Base-by-base conservation (phyloP, 805 yeast species). In the Helenozyma rhizophorensis region DNA sequence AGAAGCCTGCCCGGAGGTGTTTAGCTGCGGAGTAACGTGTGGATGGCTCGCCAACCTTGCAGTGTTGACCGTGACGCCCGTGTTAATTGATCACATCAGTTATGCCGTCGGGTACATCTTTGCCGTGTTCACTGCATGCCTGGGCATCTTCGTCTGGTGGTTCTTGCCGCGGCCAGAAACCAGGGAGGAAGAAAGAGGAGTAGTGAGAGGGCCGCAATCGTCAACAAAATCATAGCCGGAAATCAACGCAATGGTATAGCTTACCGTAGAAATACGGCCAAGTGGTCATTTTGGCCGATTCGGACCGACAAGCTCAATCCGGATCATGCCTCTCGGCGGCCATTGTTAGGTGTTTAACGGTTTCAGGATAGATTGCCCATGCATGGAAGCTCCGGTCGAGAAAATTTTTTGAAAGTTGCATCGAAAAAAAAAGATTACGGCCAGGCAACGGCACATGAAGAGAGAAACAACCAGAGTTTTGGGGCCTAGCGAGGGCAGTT, bases 21-120 rank as follows among this genome's bases (percentile, higher is more conserved):
- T 54, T 24, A 40, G 52, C 21, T 10, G 37, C 15, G 43, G 56
- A 6, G 44, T 47, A 11, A 42, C 48, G 8, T 30, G 43, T 12
- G 51, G 45, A 21, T 56, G 58, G 58, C 27, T 42, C 11, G 33
- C 49, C 13, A 56, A 57, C 28, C 45, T 51, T 27, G 21, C 50
- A 12, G 44, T 56, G n/a, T 36, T 50, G 11, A 39, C 50, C 23
- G 25, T 45, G 8, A 46, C 54, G 9, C 60, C 61, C 7, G 16
- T 42, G n/a, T 28, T 53, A 35, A 45, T 49, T 9, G 33, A 35
- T 1, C 14, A n/a, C 5, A 23, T 50, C 22, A 54, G 54, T 2
- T 50, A 48, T 24, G 39, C 37, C 17, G 43, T 42, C 21, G 48
- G 56, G 19, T 46, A 39, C 25, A 21, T 47, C 13, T 54, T 54